Evolutionary conservation across 2,329 filamentous ascomycete species (phyloP), one percentile per base, ranked within the genome.

Genomic region (Fusarium oligoseptatum): DNA sequence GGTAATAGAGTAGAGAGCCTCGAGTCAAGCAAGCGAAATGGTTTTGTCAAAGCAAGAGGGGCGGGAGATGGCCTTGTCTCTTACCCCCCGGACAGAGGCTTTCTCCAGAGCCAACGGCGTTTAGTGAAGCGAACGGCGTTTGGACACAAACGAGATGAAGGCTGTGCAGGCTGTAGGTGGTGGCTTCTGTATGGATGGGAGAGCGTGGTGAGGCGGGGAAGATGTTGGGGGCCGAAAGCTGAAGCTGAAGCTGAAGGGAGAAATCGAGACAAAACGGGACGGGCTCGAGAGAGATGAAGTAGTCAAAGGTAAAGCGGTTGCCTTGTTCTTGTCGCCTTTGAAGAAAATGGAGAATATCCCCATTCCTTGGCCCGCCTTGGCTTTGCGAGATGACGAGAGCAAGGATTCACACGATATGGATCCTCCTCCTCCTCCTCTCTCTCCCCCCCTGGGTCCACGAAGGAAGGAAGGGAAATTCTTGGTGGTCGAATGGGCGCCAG

Each of bases 131-230:
- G 62, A 73, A 72, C 52, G 43, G 50, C 67, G 66, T 69, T 60
- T 65, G 63, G 64, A 39, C 6, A 39, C 67, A 60, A 67, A 69
- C 71, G 71, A 70, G 69, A 73, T 73, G 61, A 73, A 71, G 70
- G 71, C 66, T 55, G 67, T 55, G 68, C 67, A 66, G 48, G 57
- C 43, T 74, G 73, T 34, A 34, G 32, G 32, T 34, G 41, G 41
- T 22, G 41, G 41, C 41, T 45, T 20, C 41, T 48, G 43, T 48
- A 50, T 50, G 45, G 45, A 50, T 50, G 22, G 12, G 43, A 17
- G 22, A 12, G 32, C 11, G 43, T 50, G 45, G 67, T 72, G 69
- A 70, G 57, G 70, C 68, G 75, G 73, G 72, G 67, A 43, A 43
- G 41, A 14, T 48, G 60, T 66, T 64, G 60, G 73, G 71, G 75